Conservation (phyloP, 495 filamentous ascomycete genomes). For the Neurospora cerealis region DNA sequence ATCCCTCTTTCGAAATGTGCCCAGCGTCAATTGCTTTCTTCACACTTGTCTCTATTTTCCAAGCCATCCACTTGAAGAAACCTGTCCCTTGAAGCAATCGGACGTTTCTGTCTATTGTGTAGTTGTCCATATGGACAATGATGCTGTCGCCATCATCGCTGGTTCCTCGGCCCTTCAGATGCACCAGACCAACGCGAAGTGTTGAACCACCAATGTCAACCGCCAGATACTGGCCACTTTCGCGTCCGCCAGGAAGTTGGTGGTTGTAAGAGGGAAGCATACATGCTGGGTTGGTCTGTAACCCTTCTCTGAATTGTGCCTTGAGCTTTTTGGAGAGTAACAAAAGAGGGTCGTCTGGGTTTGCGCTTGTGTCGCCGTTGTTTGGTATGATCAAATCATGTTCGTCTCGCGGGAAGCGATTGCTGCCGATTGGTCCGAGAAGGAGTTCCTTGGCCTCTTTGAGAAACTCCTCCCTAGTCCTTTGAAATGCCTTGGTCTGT, state of each 20-base stretch:
- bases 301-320: constrained; percentile 35
- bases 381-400: background rate
- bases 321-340: constrained; percentile 34
- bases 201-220: constrained; percentile 69
- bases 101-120: constrained; percentile 39
- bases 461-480: constrained; percentile 18
- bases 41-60: constrained; percentile 53
- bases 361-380: background rate
- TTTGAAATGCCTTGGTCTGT: background rate
- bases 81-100: constrained; percentile 34
- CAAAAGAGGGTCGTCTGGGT: constrained; percentile 19
- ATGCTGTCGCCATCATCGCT: constrained; percentile 14
- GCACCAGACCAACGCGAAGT: constrained; percentile 66
- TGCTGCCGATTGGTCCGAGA: constrained; percentile 23
- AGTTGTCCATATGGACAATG: constrained; percentile 38
- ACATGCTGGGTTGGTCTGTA: constrained; percentile 36
- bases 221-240: constrained; percentile 52
- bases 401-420: background rate
- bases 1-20: constrained; percentile 8
- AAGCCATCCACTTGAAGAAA: constrained; percentile 78
- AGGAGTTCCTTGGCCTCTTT: constrained; percentile 28
- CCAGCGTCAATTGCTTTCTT: constrained; percentile 23
- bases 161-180: constrained; percentile 41
- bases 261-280: constrained; percentile 58
- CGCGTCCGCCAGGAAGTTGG: constrained; percentile 61